Conservation (phyloP, 2,329 filamentous ascomycete species). For the Pseudogymnoascus sp. region DNA sequence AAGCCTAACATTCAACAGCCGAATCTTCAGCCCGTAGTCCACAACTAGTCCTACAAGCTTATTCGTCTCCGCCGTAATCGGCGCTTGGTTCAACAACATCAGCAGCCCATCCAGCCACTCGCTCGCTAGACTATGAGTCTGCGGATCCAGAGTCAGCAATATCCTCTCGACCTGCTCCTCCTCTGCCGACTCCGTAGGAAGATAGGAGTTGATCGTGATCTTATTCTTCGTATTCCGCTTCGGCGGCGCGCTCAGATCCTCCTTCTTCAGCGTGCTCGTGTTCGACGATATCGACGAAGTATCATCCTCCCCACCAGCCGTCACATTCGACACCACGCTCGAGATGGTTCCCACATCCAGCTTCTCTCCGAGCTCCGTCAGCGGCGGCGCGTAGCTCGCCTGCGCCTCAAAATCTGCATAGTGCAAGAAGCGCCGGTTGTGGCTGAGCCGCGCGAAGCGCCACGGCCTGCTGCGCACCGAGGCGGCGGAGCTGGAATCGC, state of each 20-base stretch:
- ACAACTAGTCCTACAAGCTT: slow-evolving; percentile 78
- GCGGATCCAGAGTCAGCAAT: slow-evolving; percentile 74
- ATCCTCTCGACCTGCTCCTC: slow-evolving; percentile 53
- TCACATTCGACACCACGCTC: slow-evolving; percentile 85
- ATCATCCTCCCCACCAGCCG: slow-evolving; percentile 30
- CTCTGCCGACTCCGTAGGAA: slow-evolving; percentile 28
- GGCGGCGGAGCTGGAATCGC: slow-evolving; percentile 28
- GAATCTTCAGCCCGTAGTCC: slow-evolving; percentile 87
- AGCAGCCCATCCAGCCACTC: slow-evolving; percentile 95
- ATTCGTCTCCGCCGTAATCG: slow-evolving; percentile 93
- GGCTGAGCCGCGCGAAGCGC: slow-evolving; percentile 80
- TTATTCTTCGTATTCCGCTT: slow-evolving; percentile 52
- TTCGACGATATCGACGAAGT: slow-evolving; percentile 36
- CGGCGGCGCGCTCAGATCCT: slow-evolving; percentile 14
- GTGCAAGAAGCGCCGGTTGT: slow-evolving; percentile 84
- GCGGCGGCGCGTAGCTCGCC: slow-evolving; percentile 53
- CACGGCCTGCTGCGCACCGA: slow-evolving; percentile 41
- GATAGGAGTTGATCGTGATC: slow-evolving; percentile 81
- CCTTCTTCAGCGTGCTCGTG: slow-evolving; percentile 33
- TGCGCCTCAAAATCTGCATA: slow-evolving; percentile 74
- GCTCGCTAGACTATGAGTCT: slow-evolving; percentile 72
- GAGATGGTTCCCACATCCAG: slow-evolving; percentile 82
- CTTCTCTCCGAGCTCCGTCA: slow-evolving; percentile 69
- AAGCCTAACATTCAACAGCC: slow-evolving; percentile 81
- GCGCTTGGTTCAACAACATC: slow-evolving; percentile 89